A percentile compares a stretch with the other conserved stretches of the same genome.
Evolutionary conservation across 2,329 filamentous ascomycete genomes (phyloP).

Genomic region (Phoma herbarum): DNA sequence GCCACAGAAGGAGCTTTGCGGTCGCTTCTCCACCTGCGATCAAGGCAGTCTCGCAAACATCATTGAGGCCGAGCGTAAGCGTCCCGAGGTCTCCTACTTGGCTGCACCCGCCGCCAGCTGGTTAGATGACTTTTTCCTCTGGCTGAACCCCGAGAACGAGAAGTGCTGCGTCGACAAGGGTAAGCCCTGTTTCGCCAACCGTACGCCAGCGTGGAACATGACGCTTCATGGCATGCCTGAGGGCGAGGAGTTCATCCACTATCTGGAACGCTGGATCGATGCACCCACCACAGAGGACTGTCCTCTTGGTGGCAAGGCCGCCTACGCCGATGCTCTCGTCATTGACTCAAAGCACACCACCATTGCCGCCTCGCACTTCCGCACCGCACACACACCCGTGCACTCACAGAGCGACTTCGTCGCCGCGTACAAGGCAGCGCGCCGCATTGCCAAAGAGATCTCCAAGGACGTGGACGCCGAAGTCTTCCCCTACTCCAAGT

Average conservation of each 20-base stretch:
- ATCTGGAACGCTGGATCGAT: constrained; percentile 82
- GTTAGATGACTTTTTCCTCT: constrained; percentile 96
- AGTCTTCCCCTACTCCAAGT: constrained; percentile 95
- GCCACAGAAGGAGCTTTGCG: constrained; percentile 87
- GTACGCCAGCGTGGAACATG: constrained; percentile 86
- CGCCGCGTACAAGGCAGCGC: constrained; percentile 84
- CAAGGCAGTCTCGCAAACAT: constrained; percentile 85
- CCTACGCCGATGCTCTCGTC: constrained; percentile 85
- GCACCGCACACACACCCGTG: constrained; percentile 86
- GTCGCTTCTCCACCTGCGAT: constrained; percentile 88
- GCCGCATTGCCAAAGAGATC: constrained; percentile 84
- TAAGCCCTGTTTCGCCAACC: constrained; percentile 78
- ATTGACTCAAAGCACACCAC: constrained; percentile 72
- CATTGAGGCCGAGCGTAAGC: constrained; percentile 92
- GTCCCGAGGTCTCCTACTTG: constrained; percentile 86
- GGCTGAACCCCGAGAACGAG: constrained; percentile 83
- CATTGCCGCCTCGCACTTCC: constrained; percentile 87
- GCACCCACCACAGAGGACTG: constrained; percentile 84
- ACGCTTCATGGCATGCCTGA: constrained; percentile 92
- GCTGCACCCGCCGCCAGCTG: constrained; percentile 89
- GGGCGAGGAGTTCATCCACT: constrained; percentile 87
- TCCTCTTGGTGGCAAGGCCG: constrained; percentile 85
- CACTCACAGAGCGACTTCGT: constrained; percentile 94
- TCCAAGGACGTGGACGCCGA: constrained; percentile 75
- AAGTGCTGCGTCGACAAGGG: constrained; percentile 70